Evolutionary conservation across 1,284 basidiomycete genomes (phyloP), one percentile per base, ranked within the genome.

Genomic region (Xanthoconium separans): DNA sequence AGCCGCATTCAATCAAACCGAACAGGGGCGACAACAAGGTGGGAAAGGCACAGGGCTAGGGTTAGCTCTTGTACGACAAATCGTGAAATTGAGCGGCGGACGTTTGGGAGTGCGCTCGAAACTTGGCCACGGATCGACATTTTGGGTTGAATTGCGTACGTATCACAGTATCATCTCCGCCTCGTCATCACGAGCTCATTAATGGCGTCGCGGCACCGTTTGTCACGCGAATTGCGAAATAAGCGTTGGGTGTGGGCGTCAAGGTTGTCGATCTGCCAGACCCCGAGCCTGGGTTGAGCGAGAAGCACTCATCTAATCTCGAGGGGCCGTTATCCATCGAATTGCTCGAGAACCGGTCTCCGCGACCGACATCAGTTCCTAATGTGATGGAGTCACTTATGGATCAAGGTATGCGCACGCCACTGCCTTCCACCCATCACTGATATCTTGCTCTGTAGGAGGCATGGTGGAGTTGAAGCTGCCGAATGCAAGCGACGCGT

Each of bases 1-100:
- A 87, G 85, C 83, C 55, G 83, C 85, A 6, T 89, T 87, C 65
- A 89, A 85, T 61, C 88, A 91, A 70, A 91, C 89, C 3, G 87
- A 91, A 65, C 82, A 84, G 68, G 93, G 92, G 8, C 79, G 89
- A 54, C 80, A 85, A 62, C 93, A 95, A 75, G 89, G 90, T 56
- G 91, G 90, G 10, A 94, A 94, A 73, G 93, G 93, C 3, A 93
- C 90, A 0, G 92, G 92, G 3, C 75, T 95, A n/a, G 93, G 93
- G 13, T 71, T 95, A 20, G 92, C 92, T 2, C 80, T 95, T 20
- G 91, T 95, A n/a, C 79, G 91, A 39, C 91, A 93, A 66, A 95
- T 96, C 54, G 89, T 96, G 58, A 91, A 89, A 70, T 76, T 93
- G 33, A 87, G 82, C 51, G 85, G 88, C 10, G 93, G 93, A 7